Percentiles rank a stretch among this genome's conserved stretches.
phyloP scores from a whole-genome alignment of 345 rosid species.

The Lumnitzera racemosa region DNA sequence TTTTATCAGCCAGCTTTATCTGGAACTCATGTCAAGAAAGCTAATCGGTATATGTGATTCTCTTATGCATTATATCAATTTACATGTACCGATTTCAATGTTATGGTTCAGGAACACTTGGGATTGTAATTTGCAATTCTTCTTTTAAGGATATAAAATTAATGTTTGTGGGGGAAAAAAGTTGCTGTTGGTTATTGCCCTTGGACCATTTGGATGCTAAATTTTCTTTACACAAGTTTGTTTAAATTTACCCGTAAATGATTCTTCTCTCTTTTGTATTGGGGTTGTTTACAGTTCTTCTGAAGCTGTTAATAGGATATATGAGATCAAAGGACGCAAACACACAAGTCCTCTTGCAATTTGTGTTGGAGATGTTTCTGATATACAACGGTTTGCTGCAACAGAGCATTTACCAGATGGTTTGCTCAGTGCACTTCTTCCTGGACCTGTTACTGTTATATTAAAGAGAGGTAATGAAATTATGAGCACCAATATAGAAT shows the following conservation, averaged over 20 bases:
- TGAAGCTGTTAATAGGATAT: conserved; percentile 71
- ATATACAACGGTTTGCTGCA: conserved; percentile 53
- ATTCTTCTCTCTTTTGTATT: not conserved
- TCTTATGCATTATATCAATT: too few relatives aligned
- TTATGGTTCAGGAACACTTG: too few relatives aligned
- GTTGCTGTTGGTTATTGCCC: too few relatives aligned
- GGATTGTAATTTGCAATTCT: too few relatives aligned
- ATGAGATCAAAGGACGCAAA: conserved; percentile 83
- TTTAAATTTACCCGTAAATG: not conserved
- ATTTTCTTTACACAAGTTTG: not conserved
- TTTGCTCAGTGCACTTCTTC: conserved; percentile 70
- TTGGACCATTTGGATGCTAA: not conserved
- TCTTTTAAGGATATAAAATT: too few relatives aligned
- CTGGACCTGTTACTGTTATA: conserved; percentile 83
- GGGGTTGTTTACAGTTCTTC: conserved; percentile 35
- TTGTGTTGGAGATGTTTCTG: conserved; percentile 82
- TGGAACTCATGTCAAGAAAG: too few relatives aligned
- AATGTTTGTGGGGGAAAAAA: too few relatives aligned
- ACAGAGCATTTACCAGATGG: conserved; percentile 71
- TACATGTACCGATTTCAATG: too few relatives aligned
- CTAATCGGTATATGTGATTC: too few relatives aligned
- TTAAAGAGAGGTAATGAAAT: conserved; percentile 56
- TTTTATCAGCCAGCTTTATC: too few relatives aligned
- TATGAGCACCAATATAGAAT: not conserved
- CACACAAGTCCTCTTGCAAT: conserved; percentile 84